phyloP scores from a whole-genome alignment of 2,329 filamentous ascomycete species.

The Alternaria sp. region DNA sequence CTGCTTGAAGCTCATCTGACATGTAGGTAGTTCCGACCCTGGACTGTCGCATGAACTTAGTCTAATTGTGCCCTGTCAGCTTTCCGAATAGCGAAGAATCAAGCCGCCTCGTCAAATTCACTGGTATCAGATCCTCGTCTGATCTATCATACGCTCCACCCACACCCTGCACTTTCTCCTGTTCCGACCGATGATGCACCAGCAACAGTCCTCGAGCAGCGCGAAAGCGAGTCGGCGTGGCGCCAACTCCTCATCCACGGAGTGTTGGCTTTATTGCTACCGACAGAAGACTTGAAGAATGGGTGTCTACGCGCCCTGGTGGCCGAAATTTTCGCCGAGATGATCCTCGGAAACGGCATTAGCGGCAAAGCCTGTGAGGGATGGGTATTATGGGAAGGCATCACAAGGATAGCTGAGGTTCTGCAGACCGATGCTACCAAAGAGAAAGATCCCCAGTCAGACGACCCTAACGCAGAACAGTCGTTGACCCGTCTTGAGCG shows the following conservation, averaged over 20 bases:
- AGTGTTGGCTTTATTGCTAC: constrained; percentile 82
- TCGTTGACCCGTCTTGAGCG: constrained; percentile 61
- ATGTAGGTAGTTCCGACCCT: constrained; percentile 63
- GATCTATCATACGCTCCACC: constrained; percentile 84
- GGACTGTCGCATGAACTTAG: constrained; percentile 25
- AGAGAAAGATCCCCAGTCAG: constrained; percentile 40
- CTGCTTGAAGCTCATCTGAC: constrained; percentile 81
- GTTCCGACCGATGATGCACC: constrained; percentile 68
- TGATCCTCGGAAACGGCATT: constrained; percentile 85
- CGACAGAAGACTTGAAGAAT: constrained; percentile 92
- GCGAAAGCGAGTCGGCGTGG: constrained; percentile 81
- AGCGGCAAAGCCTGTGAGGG: constrained; percentile 84
- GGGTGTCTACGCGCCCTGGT: constrained; percentile 84
- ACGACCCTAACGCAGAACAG: constrained; percentile 38
- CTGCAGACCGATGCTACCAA: constrained; percentile 49
- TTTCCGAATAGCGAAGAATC: constrained; percentile 72
- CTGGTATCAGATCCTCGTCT: constrained; percentile 70
- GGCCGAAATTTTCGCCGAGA: constrained; percentile 86
- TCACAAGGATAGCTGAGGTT: constrained; percentile 73
- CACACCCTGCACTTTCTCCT: constrained; percentile 81
- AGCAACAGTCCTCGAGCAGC: constrained; percentile 67
- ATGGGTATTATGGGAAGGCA: constrained; percentile 86
- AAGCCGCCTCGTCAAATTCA: constrained; percentile 65
- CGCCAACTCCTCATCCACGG: constrained; percentile 88
- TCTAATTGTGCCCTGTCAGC: constrained; percentile 61